phyloP scores from a whole-genome alignment of 2,329 filamentous ascomycete genomes.

The Aspergillus tubingensis region DNA sequence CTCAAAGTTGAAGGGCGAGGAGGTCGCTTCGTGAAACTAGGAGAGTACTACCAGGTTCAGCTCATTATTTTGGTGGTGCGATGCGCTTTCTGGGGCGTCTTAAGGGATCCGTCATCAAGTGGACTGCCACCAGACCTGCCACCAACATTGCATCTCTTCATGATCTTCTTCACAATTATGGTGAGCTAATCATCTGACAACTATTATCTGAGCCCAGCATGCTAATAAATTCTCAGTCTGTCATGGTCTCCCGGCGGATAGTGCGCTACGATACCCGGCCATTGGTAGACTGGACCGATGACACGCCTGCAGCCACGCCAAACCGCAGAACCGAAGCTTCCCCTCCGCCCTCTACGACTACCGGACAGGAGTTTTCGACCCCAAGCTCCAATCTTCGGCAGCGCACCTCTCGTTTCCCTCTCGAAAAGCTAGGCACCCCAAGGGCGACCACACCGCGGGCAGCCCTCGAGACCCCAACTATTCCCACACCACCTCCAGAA shows the following conservation, averaged over 20 bases:
- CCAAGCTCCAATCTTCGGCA: slow-evolving; percentile 18
- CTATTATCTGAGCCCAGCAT: not conserved
- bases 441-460: slow-evolving; percentile 27
- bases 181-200: slow-evolving; percentile 26
- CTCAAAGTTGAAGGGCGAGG: slow-evolving; percentile 45
- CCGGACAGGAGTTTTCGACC: slow-evolving; percentile 17
- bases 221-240: slow-evolving; percentile 36
- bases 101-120: slow-evolving; percentile 42
- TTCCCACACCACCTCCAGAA: slow-evolving; percentile 43
- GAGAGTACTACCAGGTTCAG: slow-evolving; percentile 51
- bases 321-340: slow-evolving; percentile 23
- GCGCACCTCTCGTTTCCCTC: slow-evolving; percentile 38
- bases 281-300: slow-evolving; percentile 45
- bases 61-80: slow-evolving; percentile 48
- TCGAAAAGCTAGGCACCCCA: slow-evolving; percentile 41
- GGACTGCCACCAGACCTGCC: slow-evolving; percentile 32
- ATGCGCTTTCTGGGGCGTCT: slow-evolving; percentile 47
- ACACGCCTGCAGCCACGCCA: slow-evolving; percentile 33
- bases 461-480: slow-evolving; percentile 24
- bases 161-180: slow-evolving; percentile 43
- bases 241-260: slow-evolving; percentile 38
- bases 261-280: slow-evolving; percentile 45
- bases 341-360: slow-evolving; percentile 19
- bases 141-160: slow-evolving; percentile 42
- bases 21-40: slow-evolving; percentile 45